A percentile compares a stretch with the other conserved stretches of the same genome.
Evolutionary conservation across 2,329 filamentous ascomycete species (phyloP).

Genomic region (Fusarium neocosmosporiellum): DNA sequence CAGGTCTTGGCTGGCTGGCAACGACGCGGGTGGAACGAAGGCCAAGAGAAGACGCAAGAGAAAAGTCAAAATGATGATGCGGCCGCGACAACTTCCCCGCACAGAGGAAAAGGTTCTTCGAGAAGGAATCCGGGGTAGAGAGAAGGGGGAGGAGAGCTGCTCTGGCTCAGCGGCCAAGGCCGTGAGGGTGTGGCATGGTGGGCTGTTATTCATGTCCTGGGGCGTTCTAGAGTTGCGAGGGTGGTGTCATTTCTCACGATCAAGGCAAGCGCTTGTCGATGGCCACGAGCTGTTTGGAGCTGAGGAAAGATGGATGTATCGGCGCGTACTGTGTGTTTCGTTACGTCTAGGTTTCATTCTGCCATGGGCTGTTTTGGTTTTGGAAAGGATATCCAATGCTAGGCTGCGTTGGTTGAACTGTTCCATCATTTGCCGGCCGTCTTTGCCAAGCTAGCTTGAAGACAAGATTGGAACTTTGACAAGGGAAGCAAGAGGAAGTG

Average conservation of each 20-base stretch:
- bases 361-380: neutral
- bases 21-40: neutral
- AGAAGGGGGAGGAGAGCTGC: neutral
- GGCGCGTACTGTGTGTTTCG: conserved; percentile 1
- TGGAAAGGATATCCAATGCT: conserved; percentile 4
- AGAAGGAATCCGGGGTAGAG: conserved; percentile 39
- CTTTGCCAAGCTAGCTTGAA: neutral
- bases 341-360: conserved; percentile 1
- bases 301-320: neutral
- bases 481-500: neutral
- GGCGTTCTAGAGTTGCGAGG: conserved; percentile 35
- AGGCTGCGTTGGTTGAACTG: neutral
- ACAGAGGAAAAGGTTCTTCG: conserved; percentile 9
- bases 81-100: conserved; percentile 22
- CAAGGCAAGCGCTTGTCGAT: neutral
- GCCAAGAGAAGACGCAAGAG: conserved; percentile 1
- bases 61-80: conserved; percentile 16
- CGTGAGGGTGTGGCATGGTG: conserved; percentile 33
- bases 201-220: conserved; percentile 31
- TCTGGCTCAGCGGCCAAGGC: conserved; percentile 1
- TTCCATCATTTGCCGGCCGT: neutral
- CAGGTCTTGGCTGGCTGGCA: neutral
- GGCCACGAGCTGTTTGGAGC: neutral
- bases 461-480: neutral
- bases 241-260: conserved; percentile 37